Evolutionary conservation across 2,329 filamentous ascomycete genomes (phyloP).

Genomic region (Xylaria sp.): DNA sequence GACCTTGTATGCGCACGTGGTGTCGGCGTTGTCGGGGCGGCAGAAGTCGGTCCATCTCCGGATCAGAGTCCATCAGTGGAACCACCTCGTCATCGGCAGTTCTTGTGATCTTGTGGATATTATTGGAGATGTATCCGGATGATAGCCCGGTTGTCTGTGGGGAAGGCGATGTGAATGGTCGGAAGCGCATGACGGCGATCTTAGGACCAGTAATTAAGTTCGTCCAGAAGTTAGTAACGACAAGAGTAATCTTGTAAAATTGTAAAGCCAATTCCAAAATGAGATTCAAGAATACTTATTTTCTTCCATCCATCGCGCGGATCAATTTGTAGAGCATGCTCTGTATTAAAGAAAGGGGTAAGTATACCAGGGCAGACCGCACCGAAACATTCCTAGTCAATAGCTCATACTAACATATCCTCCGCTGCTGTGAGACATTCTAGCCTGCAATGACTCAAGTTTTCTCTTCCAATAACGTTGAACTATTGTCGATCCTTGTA

Average conservation of each 20-base stretch:
- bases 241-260: background rate
- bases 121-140: background rate
- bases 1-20: conserved; percentile 34
- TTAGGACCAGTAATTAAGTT: background rate
- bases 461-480: background rate
- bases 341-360: background rate
- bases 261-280: background rate
- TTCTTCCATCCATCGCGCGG: background rate
- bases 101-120: background rate
- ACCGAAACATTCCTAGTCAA: conserved; percentile 1
- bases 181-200: conserved; percentile 13
- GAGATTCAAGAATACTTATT: background rate
- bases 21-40: conserved; percentile 16
- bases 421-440: background rate
- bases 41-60: conserved; percentile 8
- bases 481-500: conserved; percentile 24
- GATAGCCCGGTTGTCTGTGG: background rate
- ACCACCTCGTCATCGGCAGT: background rate
- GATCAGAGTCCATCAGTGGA: background rate
- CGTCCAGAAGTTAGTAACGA: background rate
- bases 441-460: too few species aligned
- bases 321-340: background rate
- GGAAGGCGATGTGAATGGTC: conserved; percentile 12
- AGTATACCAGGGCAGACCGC: conserved; percentile 3
- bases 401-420: background rate